A percentile compares a stretch with the other conserved stretches of the same genome.
phyloP scores from a whole-genome alignment of 352 stramenopile genomes.

The Plasmopara viticola region DNA sequence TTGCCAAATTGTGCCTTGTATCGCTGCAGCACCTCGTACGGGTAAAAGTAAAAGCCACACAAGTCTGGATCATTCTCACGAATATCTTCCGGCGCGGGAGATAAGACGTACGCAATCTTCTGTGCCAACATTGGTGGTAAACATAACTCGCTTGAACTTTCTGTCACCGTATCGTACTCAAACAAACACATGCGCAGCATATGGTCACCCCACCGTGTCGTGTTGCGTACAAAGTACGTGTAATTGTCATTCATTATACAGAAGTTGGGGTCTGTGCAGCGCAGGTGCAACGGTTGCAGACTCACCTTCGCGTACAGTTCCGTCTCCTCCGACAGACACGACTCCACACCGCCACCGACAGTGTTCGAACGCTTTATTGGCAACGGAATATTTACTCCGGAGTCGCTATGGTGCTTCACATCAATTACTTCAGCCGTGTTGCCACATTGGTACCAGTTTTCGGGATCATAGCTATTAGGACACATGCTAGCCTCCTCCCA shows the following conservation, averaged over 20 bases:
- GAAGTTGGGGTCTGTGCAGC: conserved; percentile 40
- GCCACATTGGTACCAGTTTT: conserved; percentile 71
- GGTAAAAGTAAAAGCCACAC: conserved; percentile 72
- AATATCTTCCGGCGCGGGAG: conserved; percentile 43
- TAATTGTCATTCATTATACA: conserved; percentile 31
- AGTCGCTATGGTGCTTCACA: conserved; percentile 17
- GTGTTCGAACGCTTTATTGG: conserved; percentile 23
- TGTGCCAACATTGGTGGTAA: conserved; percentile 50
- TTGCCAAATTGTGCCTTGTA: conserved; percentile 51
- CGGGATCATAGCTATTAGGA: conserved; percentile 61
- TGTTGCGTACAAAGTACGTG: conserved; percentile 62
- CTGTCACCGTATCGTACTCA: conserved; percentile 47
- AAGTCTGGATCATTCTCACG: conserved; percentile 55
- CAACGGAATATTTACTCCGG: conserved; percentile 33
- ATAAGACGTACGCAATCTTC: conserved; percentile 53
- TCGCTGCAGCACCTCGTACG: conserved; percentile 56
- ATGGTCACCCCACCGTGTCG: conserved; percentile 49
- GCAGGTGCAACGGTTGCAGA: conserved; percentile 53
- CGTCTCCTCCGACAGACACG: conserved; percentile 49
- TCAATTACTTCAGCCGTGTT: conserved; percentile 49
- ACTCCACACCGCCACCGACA: conserved; percentile 31
- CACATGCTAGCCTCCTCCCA: conserved; percentile 66
- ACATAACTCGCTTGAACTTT: conserved; percentile 48
- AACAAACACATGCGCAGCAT: conserved; percentile 71
- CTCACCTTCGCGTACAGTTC: conserved; percentile 52